Evolutionary conservation across 2,329 filamentous ascomycete species (phyloP).

Genomic region (Neonectria hederae): DNA sequence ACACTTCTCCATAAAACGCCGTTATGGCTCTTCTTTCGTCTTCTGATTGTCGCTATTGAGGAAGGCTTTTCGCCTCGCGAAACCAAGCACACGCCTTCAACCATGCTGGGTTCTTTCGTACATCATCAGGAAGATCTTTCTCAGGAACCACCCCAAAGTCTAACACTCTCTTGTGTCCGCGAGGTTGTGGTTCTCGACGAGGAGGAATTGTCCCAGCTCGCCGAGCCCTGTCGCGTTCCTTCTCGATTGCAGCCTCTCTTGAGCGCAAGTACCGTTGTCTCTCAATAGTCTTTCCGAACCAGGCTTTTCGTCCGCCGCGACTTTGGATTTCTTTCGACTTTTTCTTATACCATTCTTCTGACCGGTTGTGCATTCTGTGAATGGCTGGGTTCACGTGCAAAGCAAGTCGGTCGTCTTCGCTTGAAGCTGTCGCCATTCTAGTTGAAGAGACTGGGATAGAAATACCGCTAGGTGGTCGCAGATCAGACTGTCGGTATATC

Average conservation of each 20-base stretch:
- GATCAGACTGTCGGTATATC: constrained; percentile 51
- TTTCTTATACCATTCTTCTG: constrained; percentile 55
- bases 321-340: constrained; percentile 61
- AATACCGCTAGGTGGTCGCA: constrained; percentile 39
- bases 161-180: constrained; percentile 39
- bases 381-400: constrained; percentile 61
- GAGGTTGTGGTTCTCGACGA: constrained; percentile 43
- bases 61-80: constrained; percentile 43
- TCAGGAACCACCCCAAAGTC: constrained; percentile 52
- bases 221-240: constrained; percentile 22
- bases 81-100: constrained; percentile 51
- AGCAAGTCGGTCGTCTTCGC: constrained; percentile 50
- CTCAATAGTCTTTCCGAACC: constrained; percentile 57
- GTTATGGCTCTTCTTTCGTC: constrained; percentile 36
- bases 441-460: constrained; percentile 8
- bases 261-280: constrained; percentile 48
- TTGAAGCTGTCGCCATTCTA: constrained; percentile 18
- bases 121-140: constrained; percentile 55
- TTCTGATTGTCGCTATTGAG: constrained; percentile 22
- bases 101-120: constrained; percentile 58
- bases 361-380: constrained; percentile 56
- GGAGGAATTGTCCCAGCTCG: constrained; percentile 23
- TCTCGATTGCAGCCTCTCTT: constrained; percentile 31
- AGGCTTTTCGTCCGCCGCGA: constrained; percentile 60
- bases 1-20: constrained; percentile 31